A percentile compares a stretch with the other conserved stretches of the same genome.
Conservation (phyloP, 2,329 filamentous ascomycete genomes). For the Diaporthe citri region DNA sequence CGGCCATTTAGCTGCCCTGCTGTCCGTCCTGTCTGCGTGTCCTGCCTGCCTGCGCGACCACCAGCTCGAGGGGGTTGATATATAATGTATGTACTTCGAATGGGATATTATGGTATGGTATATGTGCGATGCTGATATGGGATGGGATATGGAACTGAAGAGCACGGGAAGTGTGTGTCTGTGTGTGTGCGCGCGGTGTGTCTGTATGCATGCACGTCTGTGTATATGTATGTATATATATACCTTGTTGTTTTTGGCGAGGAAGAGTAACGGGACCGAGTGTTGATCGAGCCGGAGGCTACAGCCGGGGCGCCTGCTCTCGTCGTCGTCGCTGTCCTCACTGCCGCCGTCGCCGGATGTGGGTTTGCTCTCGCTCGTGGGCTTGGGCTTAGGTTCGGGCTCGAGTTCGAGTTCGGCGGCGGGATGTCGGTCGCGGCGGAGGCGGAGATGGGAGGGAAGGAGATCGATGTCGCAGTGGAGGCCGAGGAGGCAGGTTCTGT, state of each 20-base stretch:
- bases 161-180: background rate
- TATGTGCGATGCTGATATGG: constrained; percentile 18
- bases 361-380: constrained; percentile 24
- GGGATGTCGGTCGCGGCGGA: constrained; percentile 5
- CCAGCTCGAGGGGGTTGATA: constrained; percentile 1
- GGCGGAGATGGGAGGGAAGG: constrained; percentile 39
- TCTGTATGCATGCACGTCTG: background rate
- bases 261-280: constrained; percentile 17
- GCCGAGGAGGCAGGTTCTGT: constrained; percentile 42
- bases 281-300: constrained; percentile 21
- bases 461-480: constrained; percentile 41
- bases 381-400: constrained; percentile 9
- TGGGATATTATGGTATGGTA: constrained; percentile 16
- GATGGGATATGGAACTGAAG: constrained; percentile 5
- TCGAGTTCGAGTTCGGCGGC: constrained; percentile 22
- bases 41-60: background rate
- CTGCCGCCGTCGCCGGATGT: background rate
- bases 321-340: background rate
- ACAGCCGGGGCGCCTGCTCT: constrained; percentile 18
- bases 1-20: background rate
- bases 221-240: constrained; percentile 3
- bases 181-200: background rate
- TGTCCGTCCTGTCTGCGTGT: background rate
- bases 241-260: constrained; percentile 31
- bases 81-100: background rate